phyloP scores from a whole-genome alignment of 163 green algal species.

The Scenedesmus sp. region DNA sequence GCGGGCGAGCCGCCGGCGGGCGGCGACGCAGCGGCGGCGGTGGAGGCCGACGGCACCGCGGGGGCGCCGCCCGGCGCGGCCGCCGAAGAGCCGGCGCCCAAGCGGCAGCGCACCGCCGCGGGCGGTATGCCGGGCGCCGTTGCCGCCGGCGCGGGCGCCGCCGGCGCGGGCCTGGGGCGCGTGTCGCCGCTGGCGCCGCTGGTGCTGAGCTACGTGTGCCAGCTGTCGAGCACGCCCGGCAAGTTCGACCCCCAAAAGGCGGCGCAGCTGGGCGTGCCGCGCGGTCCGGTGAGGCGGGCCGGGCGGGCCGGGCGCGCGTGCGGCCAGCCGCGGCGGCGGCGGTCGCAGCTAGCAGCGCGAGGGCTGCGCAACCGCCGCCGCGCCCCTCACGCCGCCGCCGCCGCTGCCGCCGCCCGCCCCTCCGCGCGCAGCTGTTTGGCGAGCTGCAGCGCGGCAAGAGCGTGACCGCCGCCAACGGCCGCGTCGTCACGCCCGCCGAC shows the following conservation, averaged over 20 bases:
- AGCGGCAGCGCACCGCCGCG: neutral
- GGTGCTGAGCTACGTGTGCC: conserved; percentile 52
- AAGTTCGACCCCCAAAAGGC: conserved; percentile 86
- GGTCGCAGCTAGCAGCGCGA: neutral
- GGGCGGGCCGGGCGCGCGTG: conserved; percentile 49
- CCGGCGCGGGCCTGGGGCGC: neutral
- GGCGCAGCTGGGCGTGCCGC: conserved; percentile 73
- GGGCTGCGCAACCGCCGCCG: conserved; percentile 5
- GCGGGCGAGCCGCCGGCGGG: neutral
- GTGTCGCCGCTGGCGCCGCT: conserved; percentile 8
- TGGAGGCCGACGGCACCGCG: too few species aligned
- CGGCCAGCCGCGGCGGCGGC: conserved; percentile 4
- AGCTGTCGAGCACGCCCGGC: conserved; percentile 75
- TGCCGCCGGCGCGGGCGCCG: neutral
- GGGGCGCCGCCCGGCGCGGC: too few species aligned
- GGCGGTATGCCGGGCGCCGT: neutral
- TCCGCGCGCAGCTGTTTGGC: conserved; percentile 57
- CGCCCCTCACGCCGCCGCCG: neutral
- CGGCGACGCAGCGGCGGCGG: neutral
- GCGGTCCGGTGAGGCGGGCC: conserved; percentile 56
- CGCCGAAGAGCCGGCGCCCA: conserved; percentile 8
- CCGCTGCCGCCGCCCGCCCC: too few species aligned
- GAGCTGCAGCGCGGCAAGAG: conserved; percentile 68
- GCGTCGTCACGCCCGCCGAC: conserved; percentile 64
- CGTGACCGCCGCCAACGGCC: conserved; percentile 59